phyloP scores from a whole-genome alignment of 352 stramenopile species.

The Aphanomyces euteiches region DNA sequence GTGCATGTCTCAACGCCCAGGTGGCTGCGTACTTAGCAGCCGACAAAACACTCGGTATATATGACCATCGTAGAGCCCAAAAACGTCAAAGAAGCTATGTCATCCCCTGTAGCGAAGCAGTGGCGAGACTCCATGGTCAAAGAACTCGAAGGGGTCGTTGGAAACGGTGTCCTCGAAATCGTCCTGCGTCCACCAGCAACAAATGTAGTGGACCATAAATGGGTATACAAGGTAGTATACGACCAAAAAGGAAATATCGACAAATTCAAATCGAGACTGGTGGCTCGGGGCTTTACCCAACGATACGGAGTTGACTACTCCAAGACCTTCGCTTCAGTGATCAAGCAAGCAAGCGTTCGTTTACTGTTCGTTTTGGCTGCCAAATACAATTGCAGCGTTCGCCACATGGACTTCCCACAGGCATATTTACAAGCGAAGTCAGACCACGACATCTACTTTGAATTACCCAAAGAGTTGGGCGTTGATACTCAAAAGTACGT shows the following conservation, averaged over 20 bases:
- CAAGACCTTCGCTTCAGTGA: constrained; percentile 37
- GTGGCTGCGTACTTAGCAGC: not conserved
- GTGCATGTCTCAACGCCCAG: not conserved
- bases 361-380: constrained; percentile 22
- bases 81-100: not conserved
- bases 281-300: constrained; percentile 37
- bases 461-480: constrained; percentile 12
- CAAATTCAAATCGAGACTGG: constrained; percentile 42
- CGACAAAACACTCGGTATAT: not conserved
- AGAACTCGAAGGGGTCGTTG: constrained; percentile 16
- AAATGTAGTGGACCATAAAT: constrained; percentile 31
- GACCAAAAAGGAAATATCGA: constrained; percentile 35
- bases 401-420: constrained; percentile 38
- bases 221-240: constrained; percentile 43
- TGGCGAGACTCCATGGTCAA: constrained; percentile 28
- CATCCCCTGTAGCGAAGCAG: constrained; percentile 6
- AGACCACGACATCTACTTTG: constrained; percentile 35
- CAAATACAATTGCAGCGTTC: not conserved
- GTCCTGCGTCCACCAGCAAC: not conserved
- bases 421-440: constrained; percentile 37
- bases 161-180: constrained; percentile 18
- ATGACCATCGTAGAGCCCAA: not conserved
- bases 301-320: constrained; percentile 39
- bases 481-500: constrained; percentile 2
- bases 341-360: constrained; percentile 29